Evolutionary conservation across 2,329 filamentous ascomycete genomes (phyloP).

Genomic region (Curvularia lunata): DNA sequence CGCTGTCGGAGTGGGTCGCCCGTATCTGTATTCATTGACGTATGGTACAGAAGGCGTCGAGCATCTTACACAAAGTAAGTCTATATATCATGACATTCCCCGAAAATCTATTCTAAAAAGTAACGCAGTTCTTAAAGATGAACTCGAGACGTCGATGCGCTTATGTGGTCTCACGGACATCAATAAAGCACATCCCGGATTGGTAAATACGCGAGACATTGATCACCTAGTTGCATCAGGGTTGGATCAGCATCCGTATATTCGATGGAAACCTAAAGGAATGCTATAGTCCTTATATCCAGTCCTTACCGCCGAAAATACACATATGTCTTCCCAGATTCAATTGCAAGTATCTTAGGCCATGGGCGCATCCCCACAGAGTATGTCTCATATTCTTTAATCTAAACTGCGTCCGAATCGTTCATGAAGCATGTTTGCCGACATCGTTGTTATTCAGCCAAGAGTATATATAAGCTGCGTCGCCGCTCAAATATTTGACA

Average conservation of each 20-base stretch:
- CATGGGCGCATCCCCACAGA: too few relatives aligned
- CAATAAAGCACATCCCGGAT: neutral
- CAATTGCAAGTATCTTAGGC: too few relatives aligned
- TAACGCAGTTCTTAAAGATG: neutral
- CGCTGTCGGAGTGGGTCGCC: slow-evolving; percentile 30
- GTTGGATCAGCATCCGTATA: neutral
- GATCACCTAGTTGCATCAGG: neutral
- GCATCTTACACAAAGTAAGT: slow-evolving; percentile 32
- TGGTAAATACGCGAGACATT: neutral
- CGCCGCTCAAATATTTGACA: too few relatives aligned
- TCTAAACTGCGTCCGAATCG: too few relatives aligned
- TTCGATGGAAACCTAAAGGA: neutral
- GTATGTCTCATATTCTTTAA: too few relatives aligned
- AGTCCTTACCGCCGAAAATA: too few relatives aligned
- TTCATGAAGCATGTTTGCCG: too few relatives aligned
- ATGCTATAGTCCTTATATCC: neutral
- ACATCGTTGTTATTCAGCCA: too few relatives aligned
- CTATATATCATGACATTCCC: neutral
- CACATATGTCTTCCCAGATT: too few relatives aligned
- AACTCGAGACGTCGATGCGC: neutral
- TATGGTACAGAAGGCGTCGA: slow-evolving; percentile 62
- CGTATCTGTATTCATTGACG: slow-evolving; percentile 64
- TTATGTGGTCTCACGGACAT: neutral
- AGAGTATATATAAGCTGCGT: too few relatives aligned
- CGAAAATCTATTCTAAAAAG: neutral